These are phyloP conservation scores for Aspergillus unguis DNA, from an alignment of 2,329 filamentous ascomycete species.

Conservation along the genomic window DNA sequence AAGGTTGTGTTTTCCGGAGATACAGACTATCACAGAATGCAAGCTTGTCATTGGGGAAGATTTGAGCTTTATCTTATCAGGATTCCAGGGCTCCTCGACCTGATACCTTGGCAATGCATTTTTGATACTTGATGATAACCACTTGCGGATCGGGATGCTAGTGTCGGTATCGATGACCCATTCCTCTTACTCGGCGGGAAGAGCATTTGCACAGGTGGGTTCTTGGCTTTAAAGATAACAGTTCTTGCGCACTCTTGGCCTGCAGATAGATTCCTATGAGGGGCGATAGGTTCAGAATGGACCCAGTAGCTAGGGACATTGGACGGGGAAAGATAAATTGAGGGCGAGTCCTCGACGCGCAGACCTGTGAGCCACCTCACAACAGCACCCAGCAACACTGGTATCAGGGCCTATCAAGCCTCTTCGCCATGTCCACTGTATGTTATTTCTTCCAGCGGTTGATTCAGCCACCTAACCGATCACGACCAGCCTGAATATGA, in stretches of 20 bases:
- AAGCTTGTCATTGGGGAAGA: constrained; percentile 7
- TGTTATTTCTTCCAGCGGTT: not conserved
- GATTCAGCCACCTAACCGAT: constrained; percentile 1
- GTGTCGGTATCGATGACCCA: not conserved
- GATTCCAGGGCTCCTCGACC: not conserved
- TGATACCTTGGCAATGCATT: constrained; percentile 7
- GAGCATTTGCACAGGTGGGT: not conserved
- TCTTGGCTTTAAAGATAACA: constrained; percentile 14
- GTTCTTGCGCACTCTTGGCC: constrained; percentile 9
- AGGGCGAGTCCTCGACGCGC: not conserved
- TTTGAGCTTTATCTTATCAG: constrained; percentile 12
- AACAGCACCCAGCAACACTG: not conserved
- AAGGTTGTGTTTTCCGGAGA: constrained; percentile 12
- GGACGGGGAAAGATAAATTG: constrained; percentile 8
- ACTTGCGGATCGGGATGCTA: not conserved
- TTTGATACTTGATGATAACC: constrained; percentile 1
- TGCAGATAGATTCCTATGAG: constrained; percentile 4
- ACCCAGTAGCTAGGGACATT: not conserved
- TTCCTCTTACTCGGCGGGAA: not conserved
- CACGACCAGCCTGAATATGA: constrained; percentile 32
- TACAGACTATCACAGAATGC: not conserved
- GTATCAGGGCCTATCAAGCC: not conserved
- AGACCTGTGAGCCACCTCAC: not conserved
- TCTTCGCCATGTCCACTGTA: constrained; percentile 8
- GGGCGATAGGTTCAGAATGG: constrained; percentile 1